phyloP scores from a whole-genome alignment of 1,139 yeast genomes.

The Blastobotrys raffinosifermentans region DNA sequence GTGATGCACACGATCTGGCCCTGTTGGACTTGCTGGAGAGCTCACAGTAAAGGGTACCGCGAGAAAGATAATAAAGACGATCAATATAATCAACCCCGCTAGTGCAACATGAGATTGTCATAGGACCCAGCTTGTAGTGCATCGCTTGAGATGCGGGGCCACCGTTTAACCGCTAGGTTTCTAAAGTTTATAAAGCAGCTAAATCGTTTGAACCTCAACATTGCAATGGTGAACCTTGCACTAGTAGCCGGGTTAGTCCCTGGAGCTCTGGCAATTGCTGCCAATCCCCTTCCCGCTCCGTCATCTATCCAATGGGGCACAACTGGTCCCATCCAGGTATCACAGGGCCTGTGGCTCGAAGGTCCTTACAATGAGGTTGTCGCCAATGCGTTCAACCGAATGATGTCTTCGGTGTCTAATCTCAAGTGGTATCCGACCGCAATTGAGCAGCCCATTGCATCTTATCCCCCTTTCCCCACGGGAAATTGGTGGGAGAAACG shows the following conservation, averaged over 20 bases:
- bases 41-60: no score
- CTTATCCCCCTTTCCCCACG: conserved; percentile 22
- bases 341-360: conserved; percentile 9
- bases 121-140: no score
- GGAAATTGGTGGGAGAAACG: conserved; percentile 5
- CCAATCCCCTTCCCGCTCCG: conserved; percentile 13
- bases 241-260: neutral
- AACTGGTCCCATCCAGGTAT: conserved; percentile 7
- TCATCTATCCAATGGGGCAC: conserved; percentile 10
- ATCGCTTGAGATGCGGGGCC: no score
- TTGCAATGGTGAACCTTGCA: no score
- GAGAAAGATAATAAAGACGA: no score
- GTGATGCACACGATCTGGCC: no score
- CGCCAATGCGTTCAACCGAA: conserved; percentile 17
- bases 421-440: conserved; percentile 23
- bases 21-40: no score
- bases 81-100: no score
- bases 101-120: no score
- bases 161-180: no score
- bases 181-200: no score
- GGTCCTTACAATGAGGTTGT: conserved; percentile 14
- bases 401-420: conserved; percentile 12
- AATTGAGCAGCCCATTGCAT: conserved; percentile 20
- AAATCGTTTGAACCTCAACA: no score
- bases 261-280: conserved; percentile 6